Base-by-base conservation (phyloP, 2,329 filamentous ascomycete species). In the Trichoderma sp. region DNA sequence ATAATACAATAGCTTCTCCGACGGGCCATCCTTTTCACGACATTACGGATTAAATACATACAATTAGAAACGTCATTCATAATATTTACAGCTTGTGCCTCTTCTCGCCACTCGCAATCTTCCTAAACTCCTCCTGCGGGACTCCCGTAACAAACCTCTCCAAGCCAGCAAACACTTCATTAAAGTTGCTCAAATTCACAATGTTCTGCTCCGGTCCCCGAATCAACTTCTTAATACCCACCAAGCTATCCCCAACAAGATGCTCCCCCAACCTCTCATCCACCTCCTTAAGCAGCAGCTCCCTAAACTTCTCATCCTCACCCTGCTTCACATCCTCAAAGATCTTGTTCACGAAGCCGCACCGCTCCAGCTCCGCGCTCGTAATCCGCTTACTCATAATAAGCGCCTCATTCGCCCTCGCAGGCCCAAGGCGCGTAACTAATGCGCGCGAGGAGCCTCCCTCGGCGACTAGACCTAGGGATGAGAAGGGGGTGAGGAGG, bases 401-500 rank as follows among this genome's bases (percentile, higher is more conserved):
- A 14, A 98, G 89, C 14, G 97, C 96, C 87, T 98, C 97, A 81
- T 97, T 97, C 11, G 95, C 95, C 82, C 94, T 94, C 75, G 90
- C 87, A 68, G 95, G 89, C 1, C 97, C 97, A 29, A 98, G 87
- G 0, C 96, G 88, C 80, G 93, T 89, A 16, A 97, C 94, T 75
- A 98, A 93, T 0, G 92, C 94, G 74, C 91, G 87, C 18, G 92
- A 94, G 0, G 95, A 92, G 64, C 93, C 94, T 56, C 96, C 97
- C 86, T 98, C 97, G 73, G 95, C 90, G 0, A 98, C 95, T 1
- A 99, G 90, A 1, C 97, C 96, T 1, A 98, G 89, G 1, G 94
- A 96, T 5, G 92, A 93, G 85, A 98, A 98, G 4, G 97, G 97
- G 1, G 95, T 98, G 31, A 98, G 91, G 31, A 98, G 88, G 85